Evolutionary conservation across 1,284 basidiomycete species (phyloP).

Genomic region (Puccinia polysora): DNA sequence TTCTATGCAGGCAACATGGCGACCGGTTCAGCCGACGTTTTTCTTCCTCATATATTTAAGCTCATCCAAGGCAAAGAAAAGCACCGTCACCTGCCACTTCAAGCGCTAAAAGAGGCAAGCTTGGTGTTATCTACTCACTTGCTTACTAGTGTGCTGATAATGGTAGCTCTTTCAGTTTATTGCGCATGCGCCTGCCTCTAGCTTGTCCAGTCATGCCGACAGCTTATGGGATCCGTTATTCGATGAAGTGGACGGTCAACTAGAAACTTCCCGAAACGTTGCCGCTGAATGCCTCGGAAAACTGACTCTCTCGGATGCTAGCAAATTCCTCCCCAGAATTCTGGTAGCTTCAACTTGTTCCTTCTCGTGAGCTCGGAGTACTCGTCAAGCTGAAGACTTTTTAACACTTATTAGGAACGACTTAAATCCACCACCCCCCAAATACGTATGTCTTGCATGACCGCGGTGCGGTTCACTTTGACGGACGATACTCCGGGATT

Average conservation of each 20-base stretch:
- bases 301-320: constrained; percentile 81
- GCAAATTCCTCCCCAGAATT: constrained; percentile 82
- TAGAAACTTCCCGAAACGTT: constrained; percentile 87
- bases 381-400: background rate
- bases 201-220: constrained; percentile 78
- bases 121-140: background rate
- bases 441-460: constrained; percentile 77
- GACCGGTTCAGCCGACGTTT: constrained; percentile 77
- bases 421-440: constrained; percentile 62
- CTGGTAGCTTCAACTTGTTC: constrained; percentile 60
- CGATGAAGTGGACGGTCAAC: constrained; percentile 62
- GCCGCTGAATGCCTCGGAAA: constrained; percentile 95
- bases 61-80: constrained; percentile 70
- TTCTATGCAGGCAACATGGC: constrained; percentile 73
- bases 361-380: constrained; percentile 31
- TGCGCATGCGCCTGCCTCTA: constrained; percentile 74
- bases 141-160: background rate
- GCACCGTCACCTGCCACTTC: constrained; percentile 74
- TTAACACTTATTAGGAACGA: constrained; percentile 48
- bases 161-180: constrained; percentile 64
- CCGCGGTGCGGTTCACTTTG: constrained; percentile 91
- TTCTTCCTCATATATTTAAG: constrained; percentile 77
- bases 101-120: constrained; percentile 82
- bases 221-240: constrained; percentile 85
- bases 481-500: constrained; percentile 76